Conservation (phyloP, 371 early-diverging fungal genomes). For the Apophysomyces trapeziformis region DNA sequence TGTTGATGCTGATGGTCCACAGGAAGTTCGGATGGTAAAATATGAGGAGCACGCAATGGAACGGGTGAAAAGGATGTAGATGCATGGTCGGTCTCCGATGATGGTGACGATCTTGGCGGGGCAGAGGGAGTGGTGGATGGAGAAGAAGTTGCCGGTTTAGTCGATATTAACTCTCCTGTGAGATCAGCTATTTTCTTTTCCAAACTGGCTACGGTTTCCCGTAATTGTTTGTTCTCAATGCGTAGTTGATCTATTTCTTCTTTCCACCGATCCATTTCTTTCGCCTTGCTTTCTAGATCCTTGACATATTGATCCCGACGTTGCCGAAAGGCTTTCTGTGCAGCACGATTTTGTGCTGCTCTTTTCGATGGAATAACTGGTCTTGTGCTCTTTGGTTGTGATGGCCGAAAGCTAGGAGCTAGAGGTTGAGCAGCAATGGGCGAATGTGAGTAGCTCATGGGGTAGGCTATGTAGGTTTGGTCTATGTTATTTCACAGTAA, state of each 20-base stretch:
- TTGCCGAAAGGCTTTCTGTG: slow-evolving; percentile 54
- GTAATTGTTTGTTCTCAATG: slow-evolving; percentile 43
- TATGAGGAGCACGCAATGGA: neutral
- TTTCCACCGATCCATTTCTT: slow-evolving; percentile 50
- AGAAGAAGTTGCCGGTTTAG: slow-evolving; percentile 12
- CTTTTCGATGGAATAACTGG: slow-evolving; percentile 36
- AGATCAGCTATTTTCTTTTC: slow-evolving; percentile 20
- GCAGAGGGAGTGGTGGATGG: neutral
- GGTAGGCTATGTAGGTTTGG: slow-evolving; percentile 2
- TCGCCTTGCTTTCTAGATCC: slow-evolving; percentile 49
- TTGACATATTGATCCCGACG: slow-evolving; percentile 52
- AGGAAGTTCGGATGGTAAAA: slow-evolving; percentile 19
- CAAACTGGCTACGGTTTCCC: slow-evolving; percentile 19
- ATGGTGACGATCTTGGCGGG: slow-evolving; percentile 3
- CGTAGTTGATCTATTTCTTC: slow-evolving; percentile 48
- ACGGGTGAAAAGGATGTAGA: slow-evolving; percentile 1
- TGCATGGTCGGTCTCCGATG: neutral
- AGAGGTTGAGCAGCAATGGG: slow-evolving; percentile 7
- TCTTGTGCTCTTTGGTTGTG: slow-evolving; percentile 12
- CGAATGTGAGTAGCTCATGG: neutral
- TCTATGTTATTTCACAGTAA: neutral
- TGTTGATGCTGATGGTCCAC: neutral
- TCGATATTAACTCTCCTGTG: slow-evolving; percentile 18
- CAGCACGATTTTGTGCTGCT: slow-evolving; percentile 50
- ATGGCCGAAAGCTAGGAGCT: slow-evolving; percentile 1